Percentiles rank a stretch among this genome's conserved stretches.
These are phyloP conservation scores for Candida odintsovae DNA, from an alignment of 805 yeast genomes.

Conservation along the genomic window DNA sequence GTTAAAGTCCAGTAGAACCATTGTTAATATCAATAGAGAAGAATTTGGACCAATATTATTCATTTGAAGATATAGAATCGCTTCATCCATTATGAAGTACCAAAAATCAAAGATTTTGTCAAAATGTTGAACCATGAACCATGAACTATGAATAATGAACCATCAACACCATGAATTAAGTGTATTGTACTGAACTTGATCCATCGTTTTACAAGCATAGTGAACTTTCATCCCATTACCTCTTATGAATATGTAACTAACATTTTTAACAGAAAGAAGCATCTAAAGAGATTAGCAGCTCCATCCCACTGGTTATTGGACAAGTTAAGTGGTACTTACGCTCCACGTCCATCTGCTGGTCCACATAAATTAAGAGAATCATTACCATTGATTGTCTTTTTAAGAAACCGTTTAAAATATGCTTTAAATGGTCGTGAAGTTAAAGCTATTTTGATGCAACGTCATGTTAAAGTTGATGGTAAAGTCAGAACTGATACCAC, in stretches of 20 bases:
- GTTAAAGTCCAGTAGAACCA: too few relatives aligned
- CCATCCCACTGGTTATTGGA: conserved; percentile 99
- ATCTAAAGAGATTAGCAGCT: conserved; percentile 99
- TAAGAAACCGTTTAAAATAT: conserved; percentile 98
- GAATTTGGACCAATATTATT: too few relatives aligned
- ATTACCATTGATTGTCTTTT: conserved; percentile 91
- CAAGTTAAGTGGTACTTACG: conserved; percentile 98
- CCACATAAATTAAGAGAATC: conserved; percentile 99
- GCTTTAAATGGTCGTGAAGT: conserved; percentile 99
- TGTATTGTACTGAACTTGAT: too few relatives aligned
- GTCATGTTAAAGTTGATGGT: conserved; percentile 97
- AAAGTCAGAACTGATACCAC: conserved; percentile 99
- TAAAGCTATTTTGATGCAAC: conserved; percentile 96
- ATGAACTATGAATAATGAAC: too few relatives aligned
- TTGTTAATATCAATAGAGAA: too few relatives aligned
- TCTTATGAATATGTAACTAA: conserved; percentile 11
- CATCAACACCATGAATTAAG: too few relatives aligned
- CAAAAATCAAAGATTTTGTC: not conserved
- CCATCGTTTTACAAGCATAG: not conserved
- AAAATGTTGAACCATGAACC: not conserved
- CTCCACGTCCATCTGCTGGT: conserved; percentile 99
- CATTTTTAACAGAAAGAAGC: conserved; percentile 73
- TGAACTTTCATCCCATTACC: not conserved
- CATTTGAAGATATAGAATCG: too few relatives aligned
- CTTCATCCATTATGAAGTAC: not conserved